These are phyloP conservation scores for Trifolium repens DNA, from an alignment of 306 rosid species.

Conservation along the genomic window DNA sequence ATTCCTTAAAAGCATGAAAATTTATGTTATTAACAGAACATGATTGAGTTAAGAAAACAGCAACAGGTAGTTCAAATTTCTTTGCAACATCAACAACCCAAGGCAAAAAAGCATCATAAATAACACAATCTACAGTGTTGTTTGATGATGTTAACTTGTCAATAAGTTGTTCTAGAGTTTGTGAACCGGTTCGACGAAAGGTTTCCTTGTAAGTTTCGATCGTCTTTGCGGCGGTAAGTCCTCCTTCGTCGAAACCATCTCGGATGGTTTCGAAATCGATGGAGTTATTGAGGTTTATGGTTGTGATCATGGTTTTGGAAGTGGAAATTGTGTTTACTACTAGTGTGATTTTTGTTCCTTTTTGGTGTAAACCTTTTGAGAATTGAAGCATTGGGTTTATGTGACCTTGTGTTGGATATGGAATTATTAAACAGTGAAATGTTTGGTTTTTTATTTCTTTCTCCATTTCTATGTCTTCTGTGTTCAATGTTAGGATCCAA, in stretches of 20 bases:
- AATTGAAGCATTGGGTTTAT: conserved; percentile 24
- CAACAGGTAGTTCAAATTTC: neutral
- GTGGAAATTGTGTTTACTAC: conserved; percentile 10
- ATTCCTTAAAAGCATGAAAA: neutral
- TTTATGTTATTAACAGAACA: conserved; percentile 5
- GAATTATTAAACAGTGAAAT: neutral
- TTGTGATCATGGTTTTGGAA: neutral
- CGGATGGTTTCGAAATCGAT: neutral
- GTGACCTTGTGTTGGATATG: conserved; percentile 27
- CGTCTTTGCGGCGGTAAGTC: neutral
- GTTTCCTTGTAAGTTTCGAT: neutral
- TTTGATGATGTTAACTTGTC: neutral
- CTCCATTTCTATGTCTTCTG: neutral
- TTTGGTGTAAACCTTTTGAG: conserved; percentile 1
- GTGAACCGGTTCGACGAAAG: neutral
- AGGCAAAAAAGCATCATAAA: conserved; percentile 7
- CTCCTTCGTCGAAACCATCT: conserved; percentile 18
- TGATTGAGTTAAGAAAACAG: conserved; percentile 11
- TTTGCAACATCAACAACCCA: neutral
- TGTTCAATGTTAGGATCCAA: neutral
- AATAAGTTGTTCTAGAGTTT: neutral
- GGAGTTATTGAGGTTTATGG: neutral
- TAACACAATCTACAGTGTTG: neutral
- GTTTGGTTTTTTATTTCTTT: neutral
- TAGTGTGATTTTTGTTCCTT: neutral